Evolutionary conservation across 1,284 basidiomycete species (phyloP).

Genomic region (Sanghuangporus baumii): DNA sequence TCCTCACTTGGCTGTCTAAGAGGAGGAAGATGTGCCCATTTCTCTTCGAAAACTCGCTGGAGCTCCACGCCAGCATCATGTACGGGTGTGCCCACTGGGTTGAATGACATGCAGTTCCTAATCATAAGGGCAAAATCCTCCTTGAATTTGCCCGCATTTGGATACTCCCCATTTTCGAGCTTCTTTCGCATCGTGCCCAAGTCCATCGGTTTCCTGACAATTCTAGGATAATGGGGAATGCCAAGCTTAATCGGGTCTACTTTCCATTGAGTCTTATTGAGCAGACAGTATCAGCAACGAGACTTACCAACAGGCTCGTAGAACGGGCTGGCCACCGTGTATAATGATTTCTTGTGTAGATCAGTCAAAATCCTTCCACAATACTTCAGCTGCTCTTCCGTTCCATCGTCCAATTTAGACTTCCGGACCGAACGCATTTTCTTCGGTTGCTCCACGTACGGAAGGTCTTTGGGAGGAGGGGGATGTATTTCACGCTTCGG

Average conservation of each 20-base stretch:
- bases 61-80: conserved; percentile 79
- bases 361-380: conserved; percentile 74
- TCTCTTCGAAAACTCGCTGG: conserved; percentile 85
- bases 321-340: conserved; percentile 75
- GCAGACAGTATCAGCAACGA: neutral
- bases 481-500: conserved; percentile 98
- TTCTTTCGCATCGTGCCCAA: conserved; percentile 83
- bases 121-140: conserved; percentile 94
- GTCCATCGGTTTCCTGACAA: conserved; percentile 96
- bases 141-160: conserved; percentile 73
- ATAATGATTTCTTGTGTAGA: conserved; percentile 77
- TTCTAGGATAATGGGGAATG: conserved; percentile 81
- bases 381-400: conserved; percentile 84
- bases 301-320: conserved; percentile 85
- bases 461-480: conserved; percentile 87
- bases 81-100: conserved; percentile 84
- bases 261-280: neutral
- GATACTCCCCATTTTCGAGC: conserved; percentile 73
- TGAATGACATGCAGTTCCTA: conserved; percentile 90
- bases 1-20: conserved; percentile 36
- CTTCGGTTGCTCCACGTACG: conserved; percentile 74
- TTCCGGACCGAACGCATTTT: conserved; percentile 59
- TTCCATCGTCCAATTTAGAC: conserved; percentile 55
- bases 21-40: conserved; percentile 78
- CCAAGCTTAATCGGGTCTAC: conserved; percentile 73